Evolutionary conservation across 495 filamentous ascomycete species (phyloP).

Genomic region (Penicillium longicatenatum): DNA sequence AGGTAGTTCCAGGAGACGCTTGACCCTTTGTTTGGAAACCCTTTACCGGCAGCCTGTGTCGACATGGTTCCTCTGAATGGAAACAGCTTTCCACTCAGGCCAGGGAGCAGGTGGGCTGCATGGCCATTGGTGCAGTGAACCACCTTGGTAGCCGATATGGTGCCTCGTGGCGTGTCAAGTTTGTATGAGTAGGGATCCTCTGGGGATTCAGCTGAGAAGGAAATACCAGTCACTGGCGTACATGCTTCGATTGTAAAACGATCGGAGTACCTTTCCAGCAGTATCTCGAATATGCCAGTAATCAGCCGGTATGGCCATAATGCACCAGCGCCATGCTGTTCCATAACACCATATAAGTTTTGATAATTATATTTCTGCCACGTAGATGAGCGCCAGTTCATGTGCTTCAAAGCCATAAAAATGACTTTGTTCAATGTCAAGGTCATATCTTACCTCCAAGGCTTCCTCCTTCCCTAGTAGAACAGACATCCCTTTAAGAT

Average conservation of each 20-base stretch:
- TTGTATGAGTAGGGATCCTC: not conserved
- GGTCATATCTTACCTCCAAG: not conserved
- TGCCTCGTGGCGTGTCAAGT: not conserved
- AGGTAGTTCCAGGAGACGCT: not conserved
- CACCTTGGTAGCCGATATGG: not conserved
- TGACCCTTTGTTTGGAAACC: not conserved
- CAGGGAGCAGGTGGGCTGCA: not conserved
- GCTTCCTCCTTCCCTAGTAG: not conserved
- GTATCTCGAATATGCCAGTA: not conserved
- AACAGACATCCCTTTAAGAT: not conserved
- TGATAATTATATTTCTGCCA: not conserved
- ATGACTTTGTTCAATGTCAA: no score
- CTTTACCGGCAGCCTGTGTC: not conserved
- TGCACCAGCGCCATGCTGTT: not conserved
- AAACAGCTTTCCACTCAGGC: not conserved
- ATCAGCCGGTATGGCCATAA: not conserved
- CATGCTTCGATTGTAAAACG: not conserved
- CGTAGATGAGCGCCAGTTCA: no score
- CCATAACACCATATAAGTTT: not conserved
- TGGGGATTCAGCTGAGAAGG: not conserved
- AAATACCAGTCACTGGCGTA: not conserved
- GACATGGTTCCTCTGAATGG: not conserved
- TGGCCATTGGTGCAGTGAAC: not conserved
- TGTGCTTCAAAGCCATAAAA: not conserved
- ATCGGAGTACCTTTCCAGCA: not conserved